phyloP scores from a whole-genome alignment of 805 yeast genomes.

The Starmerella cellae region DNA sequence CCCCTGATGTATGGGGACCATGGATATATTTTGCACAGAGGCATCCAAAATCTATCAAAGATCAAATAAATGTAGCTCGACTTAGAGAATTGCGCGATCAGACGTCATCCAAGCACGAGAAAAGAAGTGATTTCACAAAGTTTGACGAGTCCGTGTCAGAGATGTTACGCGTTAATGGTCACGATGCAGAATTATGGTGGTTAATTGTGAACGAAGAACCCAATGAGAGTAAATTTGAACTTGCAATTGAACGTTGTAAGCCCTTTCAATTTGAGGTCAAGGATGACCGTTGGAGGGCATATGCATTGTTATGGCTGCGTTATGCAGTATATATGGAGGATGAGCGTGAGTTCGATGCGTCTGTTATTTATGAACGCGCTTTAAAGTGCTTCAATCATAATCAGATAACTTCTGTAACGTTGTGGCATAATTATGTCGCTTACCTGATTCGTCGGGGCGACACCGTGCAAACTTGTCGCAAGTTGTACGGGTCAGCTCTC shows the following conservation, averaged over 20 bases:
- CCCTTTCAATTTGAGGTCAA: slow-evolving; percentile 24
- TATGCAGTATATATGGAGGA: slow-evolving; percentile 51
- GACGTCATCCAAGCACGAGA: not conserved
- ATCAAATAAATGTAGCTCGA: not conserved
- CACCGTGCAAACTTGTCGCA: slow-evolving; percentile 42
- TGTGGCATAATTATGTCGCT: slow-evolving; percentile 61
- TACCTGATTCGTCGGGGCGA: slow-evolving; percentile 54
- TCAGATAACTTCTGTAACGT: slow-evolving; percentile 50
- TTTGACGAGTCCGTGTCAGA: not conserved
- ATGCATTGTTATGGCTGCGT: slow-evolving; percentile 56
- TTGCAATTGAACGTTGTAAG: slow-evolving; percentile 34
- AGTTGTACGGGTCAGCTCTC: slow-evolving; percentile 54
- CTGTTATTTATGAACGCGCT: slow-evolving; percentile 40
- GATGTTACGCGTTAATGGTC: not conserved
- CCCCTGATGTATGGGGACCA: slow-evolving; percentile 1
- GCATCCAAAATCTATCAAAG: not conserved
- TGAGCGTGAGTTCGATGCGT: slow-evolving; percentile 25
- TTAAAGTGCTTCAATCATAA: slow-evolving; percentile 43
- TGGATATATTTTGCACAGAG: slow-evolving; percentile 8
- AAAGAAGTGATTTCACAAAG: not conserved
- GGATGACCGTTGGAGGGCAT: slow-evolving; percentile 50
- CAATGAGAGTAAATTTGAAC: slow-evolving; percentile 30
- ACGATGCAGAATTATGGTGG: slow-evolving; percentile 69
- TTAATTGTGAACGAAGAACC: slow-evolving; percentile 33
- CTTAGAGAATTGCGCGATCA: not conserved